Percentiles rank a stretch among this genome's conserved stretches.
Evolutionary conservation across 2,329 filamentous ascomycete species (phyloP).

Genomic region (Capronia coronata): DNA sequence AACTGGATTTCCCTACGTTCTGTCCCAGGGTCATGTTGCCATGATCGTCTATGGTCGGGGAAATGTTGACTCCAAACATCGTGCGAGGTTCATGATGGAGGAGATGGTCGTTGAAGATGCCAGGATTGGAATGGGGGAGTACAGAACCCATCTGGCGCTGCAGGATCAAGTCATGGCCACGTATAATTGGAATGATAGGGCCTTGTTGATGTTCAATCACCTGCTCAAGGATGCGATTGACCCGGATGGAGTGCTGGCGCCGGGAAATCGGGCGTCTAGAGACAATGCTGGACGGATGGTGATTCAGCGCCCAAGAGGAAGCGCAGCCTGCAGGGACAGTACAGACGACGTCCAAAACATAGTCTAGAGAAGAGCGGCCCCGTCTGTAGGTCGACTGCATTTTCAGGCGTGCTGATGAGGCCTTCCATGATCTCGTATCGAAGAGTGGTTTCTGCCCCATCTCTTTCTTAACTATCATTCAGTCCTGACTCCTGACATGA

Average conservation of each 20-base stretch:
- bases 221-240: constrained; percentile 44
- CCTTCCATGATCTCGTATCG: too few relatives aligned
- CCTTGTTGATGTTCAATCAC: constrained; percentile 41
- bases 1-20: too few relatives aligned
- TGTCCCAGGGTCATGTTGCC: too few relatives aligned
- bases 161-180: constrained; percentile 43
- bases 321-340: too few relatives aligned
- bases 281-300: not conserved
- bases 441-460: too few relatives aligned
- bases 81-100: constrained; percentile 36
- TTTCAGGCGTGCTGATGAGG: too few relatives aligned
- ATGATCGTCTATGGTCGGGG: constrained; percentile 49
- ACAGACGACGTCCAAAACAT: too few relatives aligned
- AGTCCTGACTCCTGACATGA: too few relatives aligned
- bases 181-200: constrained; percentile 40
- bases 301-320: too few relatives aligned
- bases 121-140: constrained; percentile 42
- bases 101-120: constrained; percentile 35
- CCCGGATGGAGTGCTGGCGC: constrained; percentile 45
- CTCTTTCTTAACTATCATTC: too few relatives aligned
- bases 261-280: constrained; percentile 46
- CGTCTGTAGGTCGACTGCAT: too few relatives aligned
- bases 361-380: too few relatives aligned
- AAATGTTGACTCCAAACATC: constrained; percentile 36
- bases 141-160: constrained; percentile 42